These are phyloP conservation scores for Puccinellia tenuiflora DNA, from an alignment of 176 grass and related monocot genomes.

Conservation along the genomic window DNA sequence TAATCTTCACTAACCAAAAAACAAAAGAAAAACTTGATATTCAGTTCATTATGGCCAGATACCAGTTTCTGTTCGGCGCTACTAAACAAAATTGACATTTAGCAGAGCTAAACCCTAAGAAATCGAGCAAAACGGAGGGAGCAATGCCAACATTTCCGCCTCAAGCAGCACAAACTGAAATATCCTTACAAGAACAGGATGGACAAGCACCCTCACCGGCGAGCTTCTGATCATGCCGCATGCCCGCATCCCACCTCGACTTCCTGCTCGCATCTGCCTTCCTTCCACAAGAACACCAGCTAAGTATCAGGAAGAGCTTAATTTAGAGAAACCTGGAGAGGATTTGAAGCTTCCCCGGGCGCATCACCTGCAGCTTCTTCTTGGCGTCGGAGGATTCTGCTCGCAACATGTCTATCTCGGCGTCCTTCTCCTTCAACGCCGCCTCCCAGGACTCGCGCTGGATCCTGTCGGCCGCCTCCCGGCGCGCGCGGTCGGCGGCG, in stretches of 20 bases:
- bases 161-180: neutral
- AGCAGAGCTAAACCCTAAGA: neutral
- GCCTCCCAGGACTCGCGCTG: neutral
- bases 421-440: neutral
- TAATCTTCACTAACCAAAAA: neutral
- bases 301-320: neutral
- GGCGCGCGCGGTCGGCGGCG: too few relatives aligned
- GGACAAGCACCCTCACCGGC: neutral
- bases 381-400: neutral
- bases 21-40: neutral
- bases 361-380: neutral
- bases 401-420: neutral
- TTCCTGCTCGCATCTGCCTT: neutral
- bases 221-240: neutral
- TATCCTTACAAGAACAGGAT: neutral
- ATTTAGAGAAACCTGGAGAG: neutral
- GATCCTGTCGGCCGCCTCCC: neutral
- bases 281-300: neutral
- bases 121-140: too few relatives aligned
- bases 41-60: too few relatives aligned
- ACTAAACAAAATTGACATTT: neutral
- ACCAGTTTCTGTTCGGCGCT: neutral
- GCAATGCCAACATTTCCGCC: too few relatives aligned
- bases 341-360: neutral
- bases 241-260: neutral